phyloP scores from a whole-genome alignment of 208 protist species.

The Wallacemonas sp. region DNA sequence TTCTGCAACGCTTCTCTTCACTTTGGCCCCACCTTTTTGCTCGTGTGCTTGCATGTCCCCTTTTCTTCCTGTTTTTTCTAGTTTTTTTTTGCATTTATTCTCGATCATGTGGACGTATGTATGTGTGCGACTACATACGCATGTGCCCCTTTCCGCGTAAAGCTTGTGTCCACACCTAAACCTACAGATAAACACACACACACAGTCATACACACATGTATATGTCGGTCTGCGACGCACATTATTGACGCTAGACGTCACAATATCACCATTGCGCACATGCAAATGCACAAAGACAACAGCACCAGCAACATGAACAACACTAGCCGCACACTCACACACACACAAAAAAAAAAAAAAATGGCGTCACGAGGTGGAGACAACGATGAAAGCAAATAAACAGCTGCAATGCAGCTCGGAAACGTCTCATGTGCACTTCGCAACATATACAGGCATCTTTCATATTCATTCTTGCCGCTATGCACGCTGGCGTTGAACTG shows the following conservation, averaged over 20 bases:
- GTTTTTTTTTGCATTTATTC: too few relatives aligned
- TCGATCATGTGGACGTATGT: too few relatives aligned
- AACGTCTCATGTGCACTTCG: too few relatives aligned
- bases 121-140: neutral
- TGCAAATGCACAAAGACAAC: neutral
- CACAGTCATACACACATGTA: neutral
- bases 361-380: too few relatives aligned
- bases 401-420: too few relatives aligned
- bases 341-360: neutral
- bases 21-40: constrained; percentile 6
- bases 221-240: too few relatives aligned
- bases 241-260: neutral
- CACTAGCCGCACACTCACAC: neutral
- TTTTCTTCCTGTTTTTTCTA: constrained; percentile 14
- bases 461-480: too few relatives aligned
- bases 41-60: neutral
- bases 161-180: neutral
- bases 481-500: too few relatives aligned
- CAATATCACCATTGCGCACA: neutral
- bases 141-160: constrained; percentile 11
- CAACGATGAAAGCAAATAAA: too few relatives aligned
- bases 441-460: too few relatives aligned
- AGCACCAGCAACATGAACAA: neutral
- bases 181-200: neutral
- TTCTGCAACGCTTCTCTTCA: constrained; percentile 4